Base-by-base conservation (phyloP, 257 asterid species). In the Gentiana straminea region DNA sequence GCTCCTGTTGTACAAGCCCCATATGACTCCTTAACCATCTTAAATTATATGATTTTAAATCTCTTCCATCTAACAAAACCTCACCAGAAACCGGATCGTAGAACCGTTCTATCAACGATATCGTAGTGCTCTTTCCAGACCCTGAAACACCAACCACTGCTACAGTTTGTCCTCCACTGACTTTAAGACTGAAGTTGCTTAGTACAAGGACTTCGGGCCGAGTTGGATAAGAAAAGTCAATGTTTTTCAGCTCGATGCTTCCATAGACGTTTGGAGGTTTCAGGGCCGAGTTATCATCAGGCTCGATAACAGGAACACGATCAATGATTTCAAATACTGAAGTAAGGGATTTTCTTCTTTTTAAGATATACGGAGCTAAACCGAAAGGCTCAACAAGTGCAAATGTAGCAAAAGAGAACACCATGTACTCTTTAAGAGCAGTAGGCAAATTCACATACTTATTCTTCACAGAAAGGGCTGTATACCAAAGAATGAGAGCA, bases 311-410 rank as follows among this genome's bases (percentile, higher is more conserved):
- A 45, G 99, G 99, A 35, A 78, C 71, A 54, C 99, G 94, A 45
- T 92, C 99, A 34, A 92, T 88, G 63, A 92, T 92, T 67, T 88
- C 99, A 36, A 92, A 92, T 38, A 92, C 97, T 5, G 99, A 92
- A 49, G 68, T 72, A 64, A 92, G 67, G 1, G 99, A 92, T 74
- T 92, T 84, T 64, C 97, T 74, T 64, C 99, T 77, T 72, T 92
- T 92, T 58, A 92, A 89, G 71, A 92, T 92, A 58, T 92, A 92
- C 10, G 99, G 99, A 71, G 99, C 99, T 86, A 92, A 77, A 57
- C 99, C 99, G 61, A 92, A 92, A 50, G 99, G 99, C 73, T 92
- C 99, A 50, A 92, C 99, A 44, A 92, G 85, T 34, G 99, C 99
- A 63, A 92, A 92, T 49, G 99, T 83, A 45, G 95, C 97, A 67